Conservation (phyloP, 257 asterid genomes). For the Scutellaria minor region DNA sequence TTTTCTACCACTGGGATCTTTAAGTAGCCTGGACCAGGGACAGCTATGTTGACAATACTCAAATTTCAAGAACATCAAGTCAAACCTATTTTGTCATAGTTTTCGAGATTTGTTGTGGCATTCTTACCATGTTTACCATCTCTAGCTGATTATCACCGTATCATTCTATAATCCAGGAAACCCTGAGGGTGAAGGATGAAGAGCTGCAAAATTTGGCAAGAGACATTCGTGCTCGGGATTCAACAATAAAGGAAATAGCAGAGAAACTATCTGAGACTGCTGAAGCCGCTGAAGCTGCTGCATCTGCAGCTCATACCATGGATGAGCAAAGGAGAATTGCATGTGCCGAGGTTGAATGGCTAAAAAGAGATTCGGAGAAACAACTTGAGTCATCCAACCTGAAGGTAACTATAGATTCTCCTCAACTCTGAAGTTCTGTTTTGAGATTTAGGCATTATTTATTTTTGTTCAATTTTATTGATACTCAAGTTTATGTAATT, state of each 20-base stretch:
- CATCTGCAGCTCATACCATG: slow-evolving; percentile 94
- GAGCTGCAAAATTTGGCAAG: slow-evolving; percentile 93
- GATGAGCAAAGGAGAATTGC: slow-evolving; percentile 94
- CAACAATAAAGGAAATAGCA: slow-evolving; percentile 85
- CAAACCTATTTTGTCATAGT: background rate
- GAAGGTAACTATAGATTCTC: slow-evolving; percentile 53
- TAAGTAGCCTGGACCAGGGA: slow-evolving; percentile 15
- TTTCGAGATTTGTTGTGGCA: slow-evolving; percentile 4
- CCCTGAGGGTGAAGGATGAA: slow-evolving; percentile 96
- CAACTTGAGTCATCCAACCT: slow-evolving; percentile 56
- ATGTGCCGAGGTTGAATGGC: slow-evolving; percentile 73
- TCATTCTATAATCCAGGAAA: slow-evolving; percentile 65
- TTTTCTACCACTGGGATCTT: slow-evolving; percentile 5
- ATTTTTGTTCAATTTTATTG: slow-evolving; percentile 1
- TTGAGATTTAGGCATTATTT: background rate
- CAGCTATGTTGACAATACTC: background rate
- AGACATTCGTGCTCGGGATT: slow-evolving; percentile 88
- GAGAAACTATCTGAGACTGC: slow-evolving; percentile 93
- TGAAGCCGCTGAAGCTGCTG: slow-evolving; percentile 97
- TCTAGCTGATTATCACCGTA: background rate
- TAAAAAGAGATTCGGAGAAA: slow-evolving; percentile 66
- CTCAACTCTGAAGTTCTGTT: slow-evolving; percentile 26
- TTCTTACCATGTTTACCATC: slow-evolving; percentile 15
- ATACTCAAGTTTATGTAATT: slow-evolving; percentile 30
- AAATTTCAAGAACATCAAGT: background rate